Evolutionary conservation across 306 rosid species (phyloP).

Genomic region (Morella rubra): DNA sequence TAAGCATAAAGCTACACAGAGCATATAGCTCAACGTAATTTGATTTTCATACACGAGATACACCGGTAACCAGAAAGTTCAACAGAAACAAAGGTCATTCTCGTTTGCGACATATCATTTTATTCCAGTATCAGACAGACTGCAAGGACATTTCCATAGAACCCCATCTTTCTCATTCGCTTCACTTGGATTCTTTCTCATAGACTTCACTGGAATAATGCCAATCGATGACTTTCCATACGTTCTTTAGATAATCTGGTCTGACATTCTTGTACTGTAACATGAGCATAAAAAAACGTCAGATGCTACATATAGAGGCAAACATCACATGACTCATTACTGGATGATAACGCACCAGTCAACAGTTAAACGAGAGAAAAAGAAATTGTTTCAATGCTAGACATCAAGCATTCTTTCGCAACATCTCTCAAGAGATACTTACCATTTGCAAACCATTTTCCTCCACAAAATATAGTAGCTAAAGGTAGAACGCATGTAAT

Average conservation of each 20-base stretch:
- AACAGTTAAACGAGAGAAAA: neutral
- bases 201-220: slow-evolving; percentile 67
- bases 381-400: neutral
- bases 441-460: neutral
- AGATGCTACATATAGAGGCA: too few relatives aligned
- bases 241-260: slow-evolving; percentile 94
- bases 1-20: too few relatives aligned
- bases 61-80: slow-evolving; percentile 9
- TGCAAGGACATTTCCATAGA: slow-evolving; percentile 11
- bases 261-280: slow-evolving; percentile 96
- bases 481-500: neutral
- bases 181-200: slow-evolving; percentile 53
- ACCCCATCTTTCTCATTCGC: slow-evolving; percentile 19
- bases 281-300: slow-evolving; percentile 16
- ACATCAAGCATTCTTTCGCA: neutral
- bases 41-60: slow-evolving; percentile 7
- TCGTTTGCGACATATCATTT: slow-evolving; percentile 25
- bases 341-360: neutral
- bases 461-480: neutral
- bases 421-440: neutral
- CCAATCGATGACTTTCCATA: slow-evolving; percentile 95
- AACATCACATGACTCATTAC: neutral
- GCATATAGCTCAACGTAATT: slow-evolving; percentile 16
- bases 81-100: slow-evolving; percentile 1
- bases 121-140: slow-evolving; percentile 26